Evolutionary conservation across 1,284 basidiomycete species (phyloP), one percentile per base, ranked within the genome.

Genomic region (Cerioporus squamosus): DNA sequence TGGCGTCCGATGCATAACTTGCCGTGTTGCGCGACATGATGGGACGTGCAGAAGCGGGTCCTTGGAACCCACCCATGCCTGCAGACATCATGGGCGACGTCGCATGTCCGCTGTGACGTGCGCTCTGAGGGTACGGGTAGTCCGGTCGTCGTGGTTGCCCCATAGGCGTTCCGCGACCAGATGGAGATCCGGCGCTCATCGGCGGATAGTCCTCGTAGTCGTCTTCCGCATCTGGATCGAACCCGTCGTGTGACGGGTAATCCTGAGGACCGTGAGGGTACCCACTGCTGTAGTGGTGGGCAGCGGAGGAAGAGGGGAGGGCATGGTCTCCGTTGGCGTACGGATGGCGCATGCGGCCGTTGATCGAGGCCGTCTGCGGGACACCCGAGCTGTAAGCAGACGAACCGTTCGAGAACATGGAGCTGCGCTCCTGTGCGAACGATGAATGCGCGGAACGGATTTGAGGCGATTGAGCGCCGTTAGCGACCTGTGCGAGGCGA

Each of bases 171-270:
- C 85, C 87, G 4, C 88, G 83, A 15, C 88, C 90, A 22, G 88
- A 85, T 10, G 81, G 69, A 3, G 81, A 73, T 54, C 82, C 77
- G n/a, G 76, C 68, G 50, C 72, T 73, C 40, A 79, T 69, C 20
- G 82, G 77, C 9, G 86, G 81, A 68, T 90, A 87, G 65, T 93
- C 90, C 66, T 91, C 90, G 56, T 78, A 84, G 2, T 92, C 90
- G 58, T 91, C 88, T 36, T 90, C 90, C 4, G 76, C 74, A 52
- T 89, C 87, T 51, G 82, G 74, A 51, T 87, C 87, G 65, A 88
- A 88, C 10, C 85, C 87, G 51, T 88, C 82, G 59, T 86, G 75
- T 5, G 82, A 81, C n/a, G 82, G 81, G 68, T 88, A 85, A 26
- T 84, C 86, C 46, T 81, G 78, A 1, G 84, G 80, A 2, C 84